Evolutionary conservation across 2,329 filamentous ascomycete genomes (phyloP).

Genomic region (Sphaceloma murrayae): DNA sequence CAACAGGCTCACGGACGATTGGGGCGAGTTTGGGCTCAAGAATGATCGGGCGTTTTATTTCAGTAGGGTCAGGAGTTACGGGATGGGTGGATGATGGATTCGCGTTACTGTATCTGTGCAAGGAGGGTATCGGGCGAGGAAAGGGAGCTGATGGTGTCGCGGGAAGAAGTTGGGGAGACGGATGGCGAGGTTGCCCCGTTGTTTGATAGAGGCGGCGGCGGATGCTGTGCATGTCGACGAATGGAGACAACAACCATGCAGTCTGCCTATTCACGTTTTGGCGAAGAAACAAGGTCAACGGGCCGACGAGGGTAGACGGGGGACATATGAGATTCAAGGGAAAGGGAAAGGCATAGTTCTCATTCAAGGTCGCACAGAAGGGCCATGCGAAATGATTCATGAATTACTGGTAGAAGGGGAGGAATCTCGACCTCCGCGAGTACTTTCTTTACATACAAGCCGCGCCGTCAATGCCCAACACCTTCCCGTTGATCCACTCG

Average conservation of each 20-base stretch:
- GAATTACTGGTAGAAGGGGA: no score
- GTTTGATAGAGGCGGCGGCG: background rate
- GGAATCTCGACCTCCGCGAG: background rate
- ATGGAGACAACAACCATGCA: no score
- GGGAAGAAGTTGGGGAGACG: background rate
- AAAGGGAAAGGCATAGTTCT: no score
- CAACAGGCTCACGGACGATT: conserved; percentile 81
- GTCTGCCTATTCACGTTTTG: no score
- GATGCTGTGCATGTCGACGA: no score
- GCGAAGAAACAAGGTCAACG: no score
- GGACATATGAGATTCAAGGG: no score
- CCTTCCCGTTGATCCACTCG: conserved; percentile 48
- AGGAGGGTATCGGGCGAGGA: background rate
- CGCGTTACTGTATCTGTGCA: background rate
- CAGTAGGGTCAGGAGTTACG: conserved; percentile 50
- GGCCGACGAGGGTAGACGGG: no score
- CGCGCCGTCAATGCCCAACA: conserved; percentile 40
- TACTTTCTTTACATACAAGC: conserved; percentile 30
- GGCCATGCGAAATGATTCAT: background rate
- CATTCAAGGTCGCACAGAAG: no score
- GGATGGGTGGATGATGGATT: conserved; percentile 17
- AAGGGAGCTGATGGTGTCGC: background rate
- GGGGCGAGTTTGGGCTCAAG: conserved; percentile 65
- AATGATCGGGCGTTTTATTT: conserved; percentile 55
- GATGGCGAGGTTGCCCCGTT: background rate